phyloP scores from a whole-genome alignment of 495 filamentous ascomycete species.

The Podospora bellae-mahoneyi region DNA sequence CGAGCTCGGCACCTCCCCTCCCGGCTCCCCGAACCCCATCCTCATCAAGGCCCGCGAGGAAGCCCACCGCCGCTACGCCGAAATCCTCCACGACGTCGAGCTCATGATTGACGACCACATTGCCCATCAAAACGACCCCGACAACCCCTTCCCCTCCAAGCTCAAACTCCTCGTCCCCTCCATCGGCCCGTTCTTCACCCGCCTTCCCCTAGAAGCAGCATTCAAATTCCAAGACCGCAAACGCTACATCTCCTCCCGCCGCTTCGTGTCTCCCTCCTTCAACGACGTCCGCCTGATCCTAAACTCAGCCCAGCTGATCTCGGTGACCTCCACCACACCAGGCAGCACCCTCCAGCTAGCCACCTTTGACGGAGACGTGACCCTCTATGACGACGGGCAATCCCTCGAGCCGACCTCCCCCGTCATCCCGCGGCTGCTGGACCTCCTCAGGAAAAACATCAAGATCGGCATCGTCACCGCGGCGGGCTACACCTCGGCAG shows the following conservation, averaged over 20 bases:
- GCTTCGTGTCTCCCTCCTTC: slow-evolving; percentile 95
- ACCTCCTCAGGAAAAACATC: slow-evolving; percentile 56
- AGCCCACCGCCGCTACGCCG: slow-evolving; percentile 79
- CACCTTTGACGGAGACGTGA: slow-evolving; percentile 97
- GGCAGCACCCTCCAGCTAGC: slow-evolving; percentile 71
- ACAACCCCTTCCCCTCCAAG: slow-evolving; percentile 70
- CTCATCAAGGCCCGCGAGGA: slow-evolving; percentile 61
- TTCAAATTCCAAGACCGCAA: slow-evolving; percentile 85
- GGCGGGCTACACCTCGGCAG: slow-evolving; percentile 86
- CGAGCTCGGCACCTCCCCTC: not conserved
- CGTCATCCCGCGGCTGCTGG: slow-evolving; percentile 68
- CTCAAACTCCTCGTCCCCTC: slow-evolving; percentile 87
- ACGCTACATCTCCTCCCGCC: slow-evolving; percentile 81
- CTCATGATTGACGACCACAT: slow-evolving; percentile 89
- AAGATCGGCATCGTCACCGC: slow-evolving; percentile 95
- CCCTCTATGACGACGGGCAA: slow-evolving; percentile 90
- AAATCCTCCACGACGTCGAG: slow-evolving; percentile 95
- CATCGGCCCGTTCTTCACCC: slow-evolving; percentile 89
- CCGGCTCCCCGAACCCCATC: slow-evolving; percentile 7
- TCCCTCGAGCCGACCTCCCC: slow-evolving; percentile 69
- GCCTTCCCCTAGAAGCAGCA: slow-evolving; percentile 76
- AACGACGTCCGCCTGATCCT: slow-evolving; percentile 92
- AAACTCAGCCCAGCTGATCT: slow-evolving; percentile 92
- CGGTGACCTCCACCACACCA: slow-evolving; percentile 53
- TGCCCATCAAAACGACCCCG: slow-evolving; percentile 57